Conservation (phyloP, 345 rosid genomes). For the Syzygium grande region DNA sequence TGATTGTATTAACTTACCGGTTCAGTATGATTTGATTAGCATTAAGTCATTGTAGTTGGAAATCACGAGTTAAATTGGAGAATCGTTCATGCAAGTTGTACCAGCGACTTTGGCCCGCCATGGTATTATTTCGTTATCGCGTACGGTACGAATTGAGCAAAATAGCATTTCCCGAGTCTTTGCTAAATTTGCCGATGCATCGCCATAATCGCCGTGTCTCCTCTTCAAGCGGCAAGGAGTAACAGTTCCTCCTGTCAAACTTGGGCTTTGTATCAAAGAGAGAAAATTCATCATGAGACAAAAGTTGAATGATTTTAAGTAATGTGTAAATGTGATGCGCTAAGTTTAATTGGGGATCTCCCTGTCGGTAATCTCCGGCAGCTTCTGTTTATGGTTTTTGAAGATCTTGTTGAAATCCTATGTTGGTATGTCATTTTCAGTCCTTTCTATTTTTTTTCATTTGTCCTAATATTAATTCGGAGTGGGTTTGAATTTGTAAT, state of each 20-base stretch:
- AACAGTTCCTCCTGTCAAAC: not conserved
- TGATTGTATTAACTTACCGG: not conserved
- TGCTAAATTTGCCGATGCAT: not conserved
- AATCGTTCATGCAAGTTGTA: not conserved
- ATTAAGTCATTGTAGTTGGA: not conserved
- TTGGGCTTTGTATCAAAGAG: not conserved
- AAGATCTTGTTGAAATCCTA: not conserved
- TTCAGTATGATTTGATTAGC: not conserved
- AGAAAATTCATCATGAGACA: not conserved
- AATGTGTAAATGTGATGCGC: not conserved
- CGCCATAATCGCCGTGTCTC: not conserved
- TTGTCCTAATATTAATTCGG: not conserved
- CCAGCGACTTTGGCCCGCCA: not conserved
- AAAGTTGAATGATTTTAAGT: not conserved
- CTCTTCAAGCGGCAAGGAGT: not conserved
- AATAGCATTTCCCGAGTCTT: not conserved
- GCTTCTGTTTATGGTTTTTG: not conserved
- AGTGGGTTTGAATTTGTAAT: not conserved
- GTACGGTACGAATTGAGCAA: not conserved
- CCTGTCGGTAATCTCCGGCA: not conserved
- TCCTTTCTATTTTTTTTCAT: not conserved
- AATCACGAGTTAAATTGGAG: not conserved
- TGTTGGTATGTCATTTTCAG: not conserved
- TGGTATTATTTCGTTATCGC: not conserved
- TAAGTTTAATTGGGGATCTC: not conserved